These are phyloP conservation scores for Apium graveolens DNA, from an alignment of 129 eudicot species.

Conservation along the genomic window DNA sequence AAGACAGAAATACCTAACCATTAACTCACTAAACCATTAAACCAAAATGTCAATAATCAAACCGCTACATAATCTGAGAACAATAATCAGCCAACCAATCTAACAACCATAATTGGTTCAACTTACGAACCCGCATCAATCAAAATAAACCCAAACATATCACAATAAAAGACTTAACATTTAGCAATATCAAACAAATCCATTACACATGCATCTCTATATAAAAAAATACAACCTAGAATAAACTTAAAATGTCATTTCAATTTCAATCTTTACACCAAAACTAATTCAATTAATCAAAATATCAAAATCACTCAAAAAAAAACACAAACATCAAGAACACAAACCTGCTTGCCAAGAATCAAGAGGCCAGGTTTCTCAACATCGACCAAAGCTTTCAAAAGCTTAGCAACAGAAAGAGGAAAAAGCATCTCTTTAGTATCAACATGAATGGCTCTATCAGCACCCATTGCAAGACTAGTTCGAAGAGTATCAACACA, in stretches of 20 bases:
- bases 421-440: constrained; percentile 35
- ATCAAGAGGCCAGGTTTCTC: constrained; percentile 68
- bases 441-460: constrained; percentile 93
- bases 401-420: constrained; percentile 68
- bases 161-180: neutral
- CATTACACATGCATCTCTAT: neutral
- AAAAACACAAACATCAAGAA: neutral
- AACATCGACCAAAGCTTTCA: constrained; percentile 65
- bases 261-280: neutral
- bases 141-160: neutral
- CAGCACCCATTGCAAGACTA: constrained; percentile 95
- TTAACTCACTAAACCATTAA: neutral
- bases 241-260: neutral
- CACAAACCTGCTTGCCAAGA: constrained; percentile 80
- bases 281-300: neutral
- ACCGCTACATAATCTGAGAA: neutral
- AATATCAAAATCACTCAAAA: neutral
- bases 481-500: constrained; percentile 83
- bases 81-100: neutral
- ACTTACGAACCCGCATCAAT: neutral
- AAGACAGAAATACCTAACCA: neutral
- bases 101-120: neutral
- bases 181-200: neutral
- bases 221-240: neutral
- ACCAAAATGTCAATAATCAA: neutral